Evolutionary conservation across 1,139 yeast genomes (phyloP).

Genomic region (Pichia sp.): DNA sequence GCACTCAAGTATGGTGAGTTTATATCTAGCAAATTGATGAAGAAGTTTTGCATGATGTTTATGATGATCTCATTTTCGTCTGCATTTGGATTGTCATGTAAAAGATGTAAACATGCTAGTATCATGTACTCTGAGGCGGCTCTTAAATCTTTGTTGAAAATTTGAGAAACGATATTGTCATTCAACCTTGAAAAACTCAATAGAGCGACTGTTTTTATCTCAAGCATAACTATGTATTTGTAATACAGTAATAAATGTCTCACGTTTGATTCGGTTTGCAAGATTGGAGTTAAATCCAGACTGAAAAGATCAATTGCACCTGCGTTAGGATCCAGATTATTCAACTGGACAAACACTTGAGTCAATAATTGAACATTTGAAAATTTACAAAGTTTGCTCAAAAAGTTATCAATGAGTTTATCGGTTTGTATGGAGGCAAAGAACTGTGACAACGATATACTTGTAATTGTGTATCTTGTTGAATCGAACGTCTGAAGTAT

Average conservation of each 20-base stretch:
- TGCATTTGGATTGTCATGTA: constrained; percentile 29
- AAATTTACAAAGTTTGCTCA: constrained; percentile 35
- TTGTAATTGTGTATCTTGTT: constrained; percentile 19
- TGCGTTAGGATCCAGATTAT: constrained; percentile 45
- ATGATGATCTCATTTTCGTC: constrained; percentile 27
- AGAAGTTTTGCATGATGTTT: constrained; percentile 34
- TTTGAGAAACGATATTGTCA: constrained; percentile 25
- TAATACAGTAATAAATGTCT: constrained; percentile 39
- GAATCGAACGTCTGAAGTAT: constrained; percentile 12
- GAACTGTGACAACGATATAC: constrained; percentile 43
- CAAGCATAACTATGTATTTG: constrained; percentile 47
- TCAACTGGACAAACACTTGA: constrained; percentile 49
- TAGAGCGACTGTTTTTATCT: constrained; percentile 39
- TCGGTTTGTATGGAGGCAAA: constrained; percentile 40
- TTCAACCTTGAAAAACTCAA: constrained; percentile 23
- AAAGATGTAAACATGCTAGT: constrained; percentile 45
- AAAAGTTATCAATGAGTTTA: constrained; percentile 36
- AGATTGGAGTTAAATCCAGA: constrained; percentile 31
- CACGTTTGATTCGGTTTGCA: constrained; percentile 27
- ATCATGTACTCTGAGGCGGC: constrained; percentile 51
- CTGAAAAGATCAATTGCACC: constrained; percentile 48
- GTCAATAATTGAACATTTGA: constrained; percentile 41
- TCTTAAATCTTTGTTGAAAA: constrained; percentile 50
- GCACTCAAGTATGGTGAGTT: constrained; percentile 42
- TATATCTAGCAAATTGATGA: constrained; percentile 44